Evolutionary conservation across 805 yeast genomes (phyloP).

Genomic region (Nakazawaea molendinolei): DNA sequence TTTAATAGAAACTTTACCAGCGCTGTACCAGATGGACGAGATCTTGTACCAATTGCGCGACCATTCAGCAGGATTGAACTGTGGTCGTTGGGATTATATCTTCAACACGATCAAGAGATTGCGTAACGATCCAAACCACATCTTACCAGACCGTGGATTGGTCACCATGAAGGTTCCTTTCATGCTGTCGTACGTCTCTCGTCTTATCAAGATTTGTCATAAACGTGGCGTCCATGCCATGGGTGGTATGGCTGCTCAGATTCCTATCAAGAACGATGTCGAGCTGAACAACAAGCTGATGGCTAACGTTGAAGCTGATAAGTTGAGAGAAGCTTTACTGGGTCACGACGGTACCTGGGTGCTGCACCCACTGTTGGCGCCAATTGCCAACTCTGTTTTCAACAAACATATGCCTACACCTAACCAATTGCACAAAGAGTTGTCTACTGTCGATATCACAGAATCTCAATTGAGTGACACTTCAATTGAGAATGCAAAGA

Average conservation of each 20-base stretch:
- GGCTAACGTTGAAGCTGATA: conserved; percentile 68
- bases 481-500: conserved; percentile 50
- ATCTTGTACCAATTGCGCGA: conserved; percentile 70
- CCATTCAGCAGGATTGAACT: conserved; percentile 75
- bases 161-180: conserved; percentile 79
- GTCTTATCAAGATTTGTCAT: conserved; percentile 69
- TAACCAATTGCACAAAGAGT: conserved; percentile 48
- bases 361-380: conserved; percentile 79
- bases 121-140: conserved; percentile 58
- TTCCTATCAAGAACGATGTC: conserved; percentile 44
- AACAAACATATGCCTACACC: conserved; percentile 77
- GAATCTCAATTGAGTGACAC: conserved; percentile 60
- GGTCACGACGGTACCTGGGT: conserved; percentile 91
- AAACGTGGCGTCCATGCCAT: conserved; percentile 77
- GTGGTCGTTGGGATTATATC: conserved; percentile 89
- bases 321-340: conserved; percentile 66
- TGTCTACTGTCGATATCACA: conserved; percentile 27
- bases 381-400: conserved; percentile 66
- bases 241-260: conserved; percentile 90
- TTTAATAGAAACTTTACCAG: conserved; percentile 77
- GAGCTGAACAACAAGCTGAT: conserved; percentile 59
- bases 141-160: conserved; percentile 73
- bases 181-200: conserved; percentile 71
- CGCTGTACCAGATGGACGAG: conserved; percentile 84
- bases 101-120: conserved; percentile 73